A percentile compares a stretch with the other conserved stretches of the same genome.
phyloP scores from a whole-genome alignment of 257 asterid species.

The Dorcoceras hygrometricum region DNA sequence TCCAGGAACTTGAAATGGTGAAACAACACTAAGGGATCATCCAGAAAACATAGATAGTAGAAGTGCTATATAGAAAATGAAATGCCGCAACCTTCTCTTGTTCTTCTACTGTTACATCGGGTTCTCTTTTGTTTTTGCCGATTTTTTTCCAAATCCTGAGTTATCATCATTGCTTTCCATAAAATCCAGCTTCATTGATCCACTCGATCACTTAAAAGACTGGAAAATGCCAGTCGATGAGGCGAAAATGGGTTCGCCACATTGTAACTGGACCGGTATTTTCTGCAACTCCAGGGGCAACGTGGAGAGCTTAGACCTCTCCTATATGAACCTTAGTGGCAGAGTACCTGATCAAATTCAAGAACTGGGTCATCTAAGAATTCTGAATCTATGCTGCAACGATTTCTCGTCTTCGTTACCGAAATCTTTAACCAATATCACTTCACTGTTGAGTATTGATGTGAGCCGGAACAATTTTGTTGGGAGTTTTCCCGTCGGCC shows the following conservation, averaged over 20 bases:
- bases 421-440: constrained; percentile 39
- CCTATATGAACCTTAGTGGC: constrained; percentile 71
- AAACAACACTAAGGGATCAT: constrained; percentile 21
- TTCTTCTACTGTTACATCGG: constrained; percentile 53
- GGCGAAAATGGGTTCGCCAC: constrained; percentile 20
- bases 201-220: constrained; percentile 39
- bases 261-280: constrained; percentile 66
- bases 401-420: constrained; percentile 44
- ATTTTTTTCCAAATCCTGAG: constrained; percentile 28
- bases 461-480: constrained; percentile 62
- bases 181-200: constrained; percentile 57
- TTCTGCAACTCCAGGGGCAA: constrained; percentile 49
- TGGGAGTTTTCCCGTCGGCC: constrained; percentile 56
- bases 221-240: constrained; percentile 39
- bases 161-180: constrained; percentile 43
- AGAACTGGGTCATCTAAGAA: constrained; percentile 32
- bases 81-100: constrained; percentile 24
- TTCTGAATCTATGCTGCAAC: constrained; percentile 53
- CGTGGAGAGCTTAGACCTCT: constrained; percentile 54
- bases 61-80: constrained; percentile 31
- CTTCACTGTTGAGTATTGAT: constrained; percentile 46
- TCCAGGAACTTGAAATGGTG: constrained; percentile 41
- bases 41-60: constrained; percentile 9
- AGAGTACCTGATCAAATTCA: constrained; percentile 43
- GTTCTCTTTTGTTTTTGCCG: constrained; percentile 41